Percentiles rank a stretch among this genome's conserved stretches.
phyloP scores from a whole-genome alignment of 345 rosid genomes.

The Ceriops decandra region DNA sequence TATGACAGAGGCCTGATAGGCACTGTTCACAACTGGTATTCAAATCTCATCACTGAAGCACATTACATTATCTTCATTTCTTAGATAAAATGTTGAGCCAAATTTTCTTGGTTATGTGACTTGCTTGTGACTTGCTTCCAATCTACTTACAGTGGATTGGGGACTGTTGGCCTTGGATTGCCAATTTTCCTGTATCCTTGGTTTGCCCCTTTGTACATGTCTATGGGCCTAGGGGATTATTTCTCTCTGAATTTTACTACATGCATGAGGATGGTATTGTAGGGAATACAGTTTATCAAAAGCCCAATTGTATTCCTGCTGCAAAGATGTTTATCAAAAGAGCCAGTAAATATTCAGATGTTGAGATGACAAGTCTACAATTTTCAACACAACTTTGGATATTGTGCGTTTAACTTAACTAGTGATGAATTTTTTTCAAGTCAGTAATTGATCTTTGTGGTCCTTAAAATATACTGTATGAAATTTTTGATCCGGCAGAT shows the following conservation, averaged over 20 bases:
- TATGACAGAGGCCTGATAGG: constrained; percentile 89
- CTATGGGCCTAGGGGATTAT: too few species aligned
- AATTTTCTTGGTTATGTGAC: not conserved
- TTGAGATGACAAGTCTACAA: not conserved
- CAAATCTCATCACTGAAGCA: not conserved
- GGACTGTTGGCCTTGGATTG: not conserved
- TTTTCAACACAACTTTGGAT: not conserved
- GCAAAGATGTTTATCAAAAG: not conserved
- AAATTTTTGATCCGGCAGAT: not conserved
- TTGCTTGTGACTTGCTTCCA: not conserved
- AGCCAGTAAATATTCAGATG: too few species aligned
- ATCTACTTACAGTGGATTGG: not conserved
- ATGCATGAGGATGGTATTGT: too few species aligned
- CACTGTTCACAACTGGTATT: constrained; percentile 68
- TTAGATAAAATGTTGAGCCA: not conserved
- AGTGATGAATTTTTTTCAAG: not conserved
- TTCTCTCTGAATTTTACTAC: too few species aligned
- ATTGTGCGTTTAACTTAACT: not conserved
- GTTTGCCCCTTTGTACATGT: too few species aligned
- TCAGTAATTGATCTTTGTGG: not conserved
- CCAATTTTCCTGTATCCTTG: not conserved
- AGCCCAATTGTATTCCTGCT: not conserved
- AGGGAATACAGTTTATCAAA: not conserved
- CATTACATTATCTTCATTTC: not conserved
- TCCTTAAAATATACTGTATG: not conserved